phyloP scores from a whole-genome alignment of 2,329 filamentous ascomycete species.

The Penicillium vulpinum region DNA sequence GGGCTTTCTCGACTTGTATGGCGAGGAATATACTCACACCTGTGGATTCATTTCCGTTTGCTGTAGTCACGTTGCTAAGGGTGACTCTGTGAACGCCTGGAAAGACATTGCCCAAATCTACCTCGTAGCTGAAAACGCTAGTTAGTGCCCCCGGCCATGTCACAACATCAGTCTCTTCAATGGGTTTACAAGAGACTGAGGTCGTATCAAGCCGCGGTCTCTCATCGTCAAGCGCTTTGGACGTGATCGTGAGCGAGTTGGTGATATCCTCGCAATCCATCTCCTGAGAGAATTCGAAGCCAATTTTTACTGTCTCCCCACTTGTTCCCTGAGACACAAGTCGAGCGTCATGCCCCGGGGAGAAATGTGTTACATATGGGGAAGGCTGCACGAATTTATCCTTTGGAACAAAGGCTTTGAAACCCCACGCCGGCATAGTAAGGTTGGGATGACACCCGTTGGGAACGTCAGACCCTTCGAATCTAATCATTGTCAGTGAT shows the following conservation, averaged over 20 bases:
- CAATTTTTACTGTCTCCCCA: conserved; percentile 1
- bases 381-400: conserved; percentile 60
- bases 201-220: conserved; percentile 46
- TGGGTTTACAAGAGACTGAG: conserved; percentile 48
- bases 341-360: conserved; percentile 49
- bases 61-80: conserved; percentile 54
- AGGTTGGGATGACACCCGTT: conserved; percentile 51
- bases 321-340: background rate
- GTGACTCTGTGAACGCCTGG: conserved; percentile 60
- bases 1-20: background rate
- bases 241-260: conserved; percentile 53
- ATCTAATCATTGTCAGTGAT: conserved; percentile 55
- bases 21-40: conserved; percentile 7
- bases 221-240: conserved; percentile 47
- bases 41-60: conserved; percentile 47
- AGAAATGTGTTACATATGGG: conserved; percentile 38
- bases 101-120: conserved; percentile 8
- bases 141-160: conserved; percentile 58
- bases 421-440: conserved; percentile 50
- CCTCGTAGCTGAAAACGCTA: conserved; percentile 53
- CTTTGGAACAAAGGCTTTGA: conserved; percentile 59
- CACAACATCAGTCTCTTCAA: conserved; percentile 47
- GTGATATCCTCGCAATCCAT: conserved; percentile 62
- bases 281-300: conserved; percentile 57
- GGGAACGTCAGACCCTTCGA: conserved; percentile 62